Evolutionary conservation across 371 early-diverging fungal genomes (phyloP), one percentile per base, ranked within the genome.

Genomic region (Apophysomyces trapeziformis): DNA sequence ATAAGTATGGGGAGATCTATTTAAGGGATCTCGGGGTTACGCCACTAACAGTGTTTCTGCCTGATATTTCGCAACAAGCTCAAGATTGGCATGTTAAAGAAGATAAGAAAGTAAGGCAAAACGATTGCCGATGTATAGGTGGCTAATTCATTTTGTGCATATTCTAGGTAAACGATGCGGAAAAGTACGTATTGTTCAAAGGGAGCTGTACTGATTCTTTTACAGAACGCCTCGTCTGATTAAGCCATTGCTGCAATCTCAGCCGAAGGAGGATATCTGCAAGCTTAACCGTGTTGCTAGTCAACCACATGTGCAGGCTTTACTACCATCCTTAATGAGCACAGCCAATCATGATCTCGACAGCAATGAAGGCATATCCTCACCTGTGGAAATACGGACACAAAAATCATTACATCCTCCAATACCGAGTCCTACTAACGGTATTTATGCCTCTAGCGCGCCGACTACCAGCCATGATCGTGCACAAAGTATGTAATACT

Each of bases 11-110:
- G 1, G 76, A 75, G 13, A 74, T 91, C 7, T 80, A 82, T 26
- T 66, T 92, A 18, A 83, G 85, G 57, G 83, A 87, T 43, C 64
- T 90, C 1, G 88, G 87, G 4, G 82, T 90, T 9, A 92, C 90
- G 0, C 92, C 91, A 5, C 82, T 87, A 61, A 94, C 90, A 0
- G 88, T 89, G 6, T 95, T 95, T 60, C 71, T 95, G 43, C 78
- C 73, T 6, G 77, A 82, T 14, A 18, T 79, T 5, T 76, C 80
- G 16, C 67, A 70, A 43, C 66, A 70, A 47, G 44, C 68, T 9
- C 60, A 58, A 44, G 41, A 14, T 11, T 37, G 59, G 47, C 58
- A 60, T 45, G 39, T 45, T 8, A 45, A 61, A 36, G 32, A 35
- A 44, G 39, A 61, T 11, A 61, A 61, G 26, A 45, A 43, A 45